Evolutionary conservation across 1,284 basidiomycete species (phyloP).

Genomic region (Hemileccinum hortonii): DNA sequence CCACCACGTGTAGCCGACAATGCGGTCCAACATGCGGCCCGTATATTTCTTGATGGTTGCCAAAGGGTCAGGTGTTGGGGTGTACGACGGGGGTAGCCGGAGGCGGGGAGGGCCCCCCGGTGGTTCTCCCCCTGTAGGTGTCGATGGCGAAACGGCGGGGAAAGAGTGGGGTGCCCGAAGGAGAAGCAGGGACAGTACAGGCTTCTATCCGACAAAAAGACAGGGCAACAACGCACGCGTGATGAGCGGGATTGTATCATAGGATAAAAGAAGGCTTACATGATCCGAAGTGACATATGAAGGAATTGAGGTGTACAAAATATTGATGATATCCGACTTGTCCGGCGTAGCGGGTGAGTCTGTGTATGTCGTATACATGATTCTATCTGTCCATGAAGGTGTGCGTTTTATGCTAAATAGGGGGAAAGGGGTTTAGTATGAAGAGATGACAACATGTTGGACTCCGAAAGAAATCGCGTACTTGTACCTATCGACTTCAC

Average conservation of each 20-base stretch:
- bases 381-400: constrained; percentile 94
- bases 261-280: constrained; percentile 38
- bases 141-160: constrained; percentile 7
- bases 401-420: constrained; percentile 62
- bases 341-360: constrained; percentile 58
- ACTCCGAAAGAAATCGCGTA: constrained; percentile 34
- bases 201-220: constrained; percentile 19
- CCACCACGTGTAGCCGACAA: constrained; percentile 77
- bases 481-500: constrained; percentile 80
- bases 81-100: constrained; percentile 50
- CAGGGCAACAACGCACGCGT: not conserved
- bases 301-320: constrained; percentile 73
- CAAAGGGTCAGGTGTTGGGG: constrained; percentile 50
- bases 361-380: constrained; percentile 82
- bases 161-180: constrained; percentile 14
- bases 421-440: constrained; percentile 1
- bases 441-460: constrained; percentile 1
- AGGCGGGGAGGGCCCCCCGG: constrained; percentile 40
- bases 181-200: constrained; percentile 52
- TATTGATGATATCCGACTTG: constrained; percentile 55
- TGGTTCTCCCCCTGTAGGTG: constrained; percentile 1
- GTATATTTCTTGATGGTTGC: constrained; percentile 57
- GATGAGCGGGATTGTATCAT: constrained; percentile 2
- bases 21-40: constrained; percentile 67
- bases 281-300: constrained; percentile 79